Conservation (phyloP, 495 filamentous ascomycete genomes). For the Hypomontagnella monticulosa region DNA sequence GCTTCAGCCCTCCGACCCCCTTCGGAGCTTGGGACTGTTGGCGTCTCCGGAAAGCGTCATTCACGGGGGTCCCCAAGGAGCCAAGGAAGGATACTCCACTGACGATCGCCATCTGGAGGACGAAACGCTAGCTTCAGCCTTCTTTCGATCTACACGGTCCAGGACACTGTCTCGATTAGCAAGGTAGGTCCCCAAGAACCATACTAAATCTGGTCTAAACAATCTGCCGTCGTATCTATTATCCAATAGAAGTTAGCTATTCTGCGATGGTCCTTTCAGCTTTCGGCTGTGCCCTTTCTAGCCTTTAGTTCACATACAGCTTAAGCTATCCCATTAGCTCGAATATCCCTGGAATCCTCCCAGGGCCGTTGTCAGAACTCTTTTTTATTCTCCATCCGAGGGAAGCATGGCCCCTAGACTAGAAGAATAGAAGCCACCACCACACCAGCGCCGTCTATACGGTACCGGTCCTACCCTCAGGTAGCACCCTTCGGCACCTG, state of each 20-base stretch:
- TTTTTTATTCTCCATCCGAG: constrained; percentile 37
- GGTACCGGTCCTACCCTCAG: neutral
- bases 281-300: constrained; percentile 14
- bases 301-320: constrained; percentile 1
- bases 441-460: neutral
- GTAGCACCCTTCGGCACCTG: constrained; percentile 7
- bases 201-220: constrained; percentile 5
- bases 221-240: constrained; percentile 28
- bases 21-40: constrained; percentile 27
- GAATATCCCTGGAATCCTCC: constrained; percentile 10
- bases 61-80: neutral
- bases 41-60: constrained; percentile 7
- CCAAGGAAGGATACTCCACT: constrained; percentile 17
- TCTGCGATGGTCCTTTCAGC: constrained; percentile 22
- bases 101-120: constrained; percentile 36
- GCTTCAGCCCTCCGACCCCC: neutral
- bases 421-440: neutral
- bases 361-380: constrained; percentile 37
- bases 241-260: constrained; percentile 14
- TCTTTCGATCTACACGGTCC: constrained; percentile 10
- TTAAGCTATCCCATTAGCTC: constrained; percentile 6
- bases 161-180: neutral
- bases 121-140: constrained; percentile 24
- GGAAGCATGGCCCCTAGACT: neutral
- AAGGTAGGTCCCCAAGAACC: constrained; percentile 7